phyloP scores from a whole-genome alignment of 108 stramenopile genomes.

The Cyclotella baltica region DNA sequence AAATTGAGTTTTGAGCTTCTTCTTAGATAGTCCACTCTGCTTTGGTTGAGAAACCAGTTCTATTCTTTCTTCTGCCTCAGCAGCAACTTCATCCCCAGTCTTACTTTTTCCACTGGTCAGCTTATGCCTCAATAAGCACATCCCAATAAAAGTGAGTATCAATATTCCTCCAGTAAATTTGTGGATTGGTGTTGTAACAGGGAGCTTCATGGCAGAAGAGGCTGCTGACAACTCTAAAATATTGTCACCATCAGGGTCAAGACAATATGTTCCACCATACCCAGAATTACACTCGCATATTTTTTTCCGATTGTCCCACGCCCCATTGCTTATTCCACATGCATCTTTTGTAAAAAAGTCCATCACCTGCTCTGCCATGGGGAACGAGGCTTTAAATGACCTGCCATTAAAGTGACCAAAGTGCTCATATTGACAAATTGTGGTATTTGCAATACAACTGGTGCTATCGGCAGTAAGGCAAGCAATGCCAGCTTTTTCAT shows the following conservation, averaged over 20 bases:
- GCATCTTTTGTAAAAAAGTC: slow-evolving; percentile 61
- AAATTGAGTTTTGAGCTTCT: too few relatives aligned
- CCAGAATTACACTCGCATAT: slow-evolving; percentile 15
- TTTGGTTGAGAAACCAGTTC: not conserved
- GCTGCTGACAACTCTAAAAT: too few relatives aligned
- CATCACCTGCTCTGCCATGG: slow-evolving; percentile 43
- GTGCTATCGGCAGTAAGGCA: slow-evolving; percentile 25
- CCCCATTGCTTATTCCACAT: slow-evolving; percentile 34
- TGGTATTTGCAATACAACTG: slow-evolving; percentile 48
- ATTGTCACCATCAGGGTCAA: too few relatives aligned
- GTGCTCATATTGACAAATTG: slow-evolving; percentile 49
- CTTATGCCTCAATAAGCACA: slow-evolving; percentile 1
- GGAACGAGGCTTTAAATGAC: slow-evolving; percentile 52
- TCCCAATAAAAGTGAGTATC: not conserved
- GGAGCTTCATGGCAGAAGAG: too few relatives aligned
- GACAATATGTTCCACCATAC: slow-evolving; percentile 22
- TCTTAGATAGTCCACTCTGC: not conserved
- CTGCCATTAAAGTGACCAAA: slow-evolving; percentile 59
- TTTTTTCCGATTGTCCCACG: slow-evolving; percentile 23
- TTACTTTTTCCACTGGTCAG: not conserved
- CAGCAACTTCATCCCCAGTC: not conserved
- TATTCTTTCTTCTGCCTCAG: not conserved
- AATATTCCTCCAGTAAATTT: not conserved
- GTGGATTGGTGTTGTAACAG: too few relatives aligned
- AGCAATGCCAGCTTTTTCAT: slow-evolving; percentile 11